A percentile compares a stretch with the other conserved stretches of the same genome.
Conservation (phyloP, 805 yeast genomes). For the Yamadazyma akitaensis region DNA sequence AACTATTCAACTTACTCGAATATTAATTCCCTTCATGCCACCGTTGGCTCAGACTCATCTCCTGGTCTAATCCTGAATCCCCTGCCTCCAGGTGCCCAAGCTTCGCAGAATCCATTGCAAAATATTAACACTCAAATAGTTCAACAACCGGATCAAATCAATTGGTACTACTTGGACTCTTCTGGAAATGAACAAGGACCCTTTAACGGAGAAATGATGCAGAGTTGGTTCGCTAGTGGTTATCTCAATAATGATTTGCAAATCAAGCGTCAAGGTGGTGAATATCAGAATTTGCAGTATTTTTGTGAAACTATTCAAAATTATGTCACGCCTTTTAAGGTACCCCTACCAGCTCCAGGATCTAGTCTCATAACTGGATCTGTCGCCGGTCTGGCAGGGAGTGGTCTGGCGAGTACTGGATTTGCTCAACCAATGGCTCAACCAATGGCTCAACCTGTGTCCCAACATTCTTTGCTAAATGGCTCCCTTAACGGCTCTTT, state of each 20-base stretch:
- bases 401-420: neutral
- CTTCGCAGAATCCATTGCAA: neutral
- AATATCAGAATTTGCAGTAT: constrained; percentile 50
- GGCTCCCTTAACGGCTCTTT: constrained; percentile 2
- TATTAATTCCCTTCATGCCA: neutral
- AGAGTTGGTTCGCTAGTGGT: constrained; percentile 64
- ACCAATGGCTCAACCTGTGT: neutral
- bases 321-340: constrained; percentile 56
- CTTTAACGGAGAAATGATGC: constrained; percentile 70
- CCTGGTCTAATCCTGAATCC: neutral
- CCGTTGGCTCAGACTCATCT: constrained; percentile 3
- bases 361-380: neutral
- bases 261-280: constrained; percentile 59
- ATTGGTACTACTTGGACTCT: constrained; percentile 76
- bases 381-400: neutral
- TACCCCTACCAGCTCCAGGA: constrained; percentile 44
- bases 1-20: neutral
- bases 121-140: neutral
- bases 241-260: constrained; percentile 54
- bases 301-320: constrained; percentile 50
- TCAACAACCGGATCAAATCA: constrained; percentile 26
- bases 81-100: neutral
- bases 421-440: neutral
- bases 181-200: constrained; percentile 77
- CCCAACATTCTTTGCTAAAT: neutral